Percentiles rank a stretch among this genome's conserved stretches.
Conservation (phyloP, 257 asterid genomes). For the Echites panduratus region DNA sequence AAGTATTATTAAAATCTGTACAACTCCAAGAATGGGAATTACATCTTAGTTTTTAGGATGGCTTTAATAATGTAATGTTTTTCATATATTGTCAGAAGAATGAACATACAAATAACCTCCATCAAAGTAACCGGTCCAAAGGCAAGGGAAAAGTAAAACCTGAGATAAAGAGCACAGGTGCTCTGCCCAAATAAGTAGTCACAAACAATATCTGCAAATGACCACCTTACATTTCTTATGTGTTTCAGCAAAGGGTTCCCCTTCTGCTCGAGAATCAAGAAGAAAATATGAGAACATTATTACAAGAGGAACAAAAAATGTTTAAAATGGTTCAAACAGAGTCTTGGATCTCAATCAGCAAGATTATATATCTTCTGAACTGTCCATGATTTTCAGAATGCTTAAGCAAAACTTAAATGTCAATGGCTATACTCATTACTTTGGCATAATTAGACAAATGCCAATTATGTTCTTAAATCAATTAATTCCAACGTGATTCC, state of each 20-base stretch:
- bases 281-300: background rate
- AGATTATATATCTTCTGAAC: background rate
- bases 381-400: background rate
- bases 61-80: background rate
- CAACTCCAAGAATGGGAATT: background rate
- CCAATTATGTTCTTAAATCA: background rate
- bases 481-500: background rate
- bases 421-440: background rate
- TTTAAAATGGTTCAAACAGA: background rate
- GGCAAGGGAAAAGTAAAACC: constrained; percentile 37
- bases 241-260: constrained; percentile 96
- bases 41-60: background rate
- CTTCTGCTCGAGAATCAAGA: constrained; percentile 49
- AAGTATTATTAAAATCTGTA: background rate
- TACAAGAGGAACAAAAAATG: background rate
- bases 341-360: background rate
- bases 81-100: background rate
- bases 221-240: constrained; percentile 90
- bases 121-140: background rate
- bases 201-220: constrained; percentile 69
- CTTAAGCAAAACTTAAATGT: background rate
- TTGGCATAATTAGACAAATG: background rate
- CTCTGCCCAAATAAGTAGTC: constrained; percentile 81
- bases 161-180: constrained; percentile 80
- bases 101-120: background rate